Evolutionary conservation across 1,284 basidiomycete genomes (phyloP), one percentile per base, ranked within the genome.

Genomic region (Lentinus polychrous): DNA sequence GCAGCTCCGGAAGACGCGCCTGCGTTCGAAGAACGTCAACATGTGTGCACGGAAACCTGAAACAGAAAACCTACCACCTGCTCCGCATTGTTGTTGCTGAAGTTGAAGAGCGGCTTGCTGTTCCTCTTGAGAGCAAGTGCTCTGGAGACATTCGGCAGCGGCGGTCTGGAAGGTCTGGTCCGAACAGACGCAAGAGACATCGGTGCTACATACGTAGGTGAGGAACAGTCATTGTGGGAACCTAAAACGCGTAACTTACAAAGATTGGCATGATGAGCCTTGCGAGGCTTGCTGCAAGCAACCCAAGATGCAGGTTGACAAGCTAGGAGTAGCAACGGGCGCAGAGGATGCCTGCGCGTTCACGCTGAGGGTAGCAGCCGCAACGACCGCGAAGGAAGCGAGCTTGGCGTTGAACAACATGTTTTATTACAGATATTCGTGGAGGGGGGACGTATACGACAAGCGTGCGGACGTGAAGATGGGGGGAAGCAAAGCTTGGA

Each of bases 121-220:
- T 23, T 62, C 62, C 2, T 46, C 43, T 8, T 56, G 2, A 2
- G 59, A 45, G 57, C 65, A 65, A 32, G 41, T 53, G 15, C 47
- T 18, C 22, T 44, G 2, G 27, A 65, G 49, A 53, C 65, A 66
- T 8, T 37, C 11, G 1, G 32, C 27, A 0, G 58, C 57, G 1
- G 52, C 42, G 8, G 12, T 3, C 51, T 64, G 57, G 63, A 62
- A 65, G 5, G 43, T 36, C 12, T 40, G 22, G 51, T 51, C 59
- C 17, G 51, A 50, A 59, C 65, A 66, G 35, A 66, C 23, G 53
- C 64, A 65, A 17, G 35, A 18, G 8, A 60, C 0, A 52, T 65
- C 57, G 43, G 58, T 52, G 48, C 63, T 65, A 41, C 5, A 18
- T 8, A 18, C 23, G 12, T 2, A 24, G 14, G 15, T 35, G 34